Evolutionary conservation across 1,284 basidiomycete species (phyloP).

Genomic region (Ganoderma lucidum): DNA sequence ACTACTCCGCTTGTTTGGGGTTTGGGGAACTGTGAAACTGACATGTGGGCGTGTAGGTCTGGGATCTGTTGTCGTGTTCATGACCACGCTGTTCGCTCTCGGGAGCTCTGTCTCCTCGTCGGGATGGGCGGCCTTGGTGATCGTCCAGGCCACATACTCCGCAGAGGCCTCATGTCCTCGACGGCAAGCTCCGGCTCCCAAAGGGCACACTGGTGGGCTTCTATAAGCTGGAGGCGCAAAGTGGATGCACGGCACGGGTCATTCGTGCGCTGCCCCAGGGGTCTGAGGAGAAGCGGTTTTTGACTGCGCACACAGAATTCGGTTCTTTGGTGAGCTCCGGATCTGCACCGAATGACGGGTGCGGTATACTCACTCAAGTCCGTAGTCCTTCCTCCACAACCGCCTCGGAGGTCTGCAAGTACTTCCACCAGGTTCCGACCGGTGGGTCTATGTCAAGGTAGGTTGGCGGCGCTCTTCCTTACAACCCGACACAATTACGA

Average conservation of each 20-base stretch:
- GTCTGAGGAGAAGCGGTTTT: constrained; percentile 30
- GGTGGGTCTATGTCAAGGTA: constrained; percentile 75
- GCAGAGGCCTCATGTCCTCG: constrained; percentile 63
- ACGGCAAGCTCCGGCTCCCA: constrained; percentile 43
- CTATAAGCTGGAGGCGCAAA: constrained; percentile 32
- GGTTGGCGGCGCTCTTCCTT: not conserved
- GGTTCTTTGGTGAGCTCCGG: constrained; percentile 38
- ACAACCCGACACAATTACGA: not conserved
- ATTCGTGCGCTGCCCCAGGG: constrained; percentile 38
- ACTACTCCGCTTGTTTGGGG: not conserved
- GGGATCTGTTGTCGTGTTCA: constrained; percentile 78
- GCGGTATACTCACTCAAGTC: not conserved
- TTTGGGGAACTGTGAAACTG: not conserved
- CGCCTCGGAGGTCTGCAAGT: constrained; percentile 77
- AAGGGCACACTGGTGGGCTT: constrained; percentile 36
- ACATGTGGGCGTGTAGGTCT: constrained; percentile 53
- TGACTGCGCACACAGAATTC: constrained; percentile 45
- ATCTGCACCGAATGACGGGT: no score
- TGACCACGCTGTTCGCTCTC: constrained; percentile 78
- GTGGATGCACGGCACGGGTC: constrained; percentile 37
- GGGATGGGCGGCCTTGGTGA: constrained; percentile 83
- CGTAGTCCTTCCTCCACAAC: constrained; percentile 70
- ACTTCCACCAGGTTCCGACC: constrained; percentile 62
- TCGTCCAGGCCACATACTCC: constrained; percentile 78
- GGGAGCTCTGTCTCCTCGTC: constrained; percentile 65